phyloP scores from a whole-genome alignment of 768 basidiomycete species.

The Pisolithus tinctorius region DNA sequence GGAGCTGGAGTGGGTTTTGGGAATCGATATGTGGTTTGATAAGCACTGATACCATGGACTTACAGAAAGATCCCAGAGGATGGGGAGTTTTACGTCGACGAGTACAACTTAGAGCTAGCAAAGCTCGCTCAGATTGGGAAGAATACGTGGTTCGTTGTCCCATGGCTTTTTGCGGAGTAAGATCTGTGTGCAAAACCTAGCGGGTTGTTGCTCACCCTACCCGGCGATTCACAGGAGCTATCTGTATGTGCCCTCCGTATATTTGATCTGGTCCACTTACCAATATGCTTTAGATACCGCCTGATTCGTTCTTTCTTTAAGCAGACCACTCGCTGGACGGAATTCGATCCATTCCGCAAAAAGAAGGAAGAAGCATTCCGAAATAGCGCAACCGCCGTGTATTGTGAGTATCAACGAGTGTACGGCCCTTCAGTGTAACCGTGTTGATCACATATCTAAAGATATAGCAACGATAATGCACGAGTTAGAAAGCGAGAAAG shows the following conservation, averaged over 20 bases:
- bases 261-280: background rate
- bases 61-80: constrained; percentile 66
- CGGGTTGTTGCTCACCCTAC: background rate
- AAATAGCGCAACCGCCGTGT: constrained; percentile 69
- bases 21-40: background rate
- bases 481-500: constrained; percentile 50
- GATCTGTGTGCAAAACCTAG: constrained; percentile 16
- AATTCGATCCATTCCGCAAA: constrained; percentile 75
- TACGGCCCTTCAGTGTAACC: background rate
- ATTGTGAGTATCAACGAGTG: constrained; percentile 44
- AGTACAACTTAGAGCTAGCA: constrained; percentile 74
- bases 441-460: constrained; percentile 20
- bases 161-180: constrained; percentile 96
- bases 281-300: constrained; percentile 56
- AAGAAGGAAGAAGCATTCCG: constrained; percentile 82
- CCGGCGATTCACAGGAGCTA: constrained; percentile 49
- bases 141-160: constrained; percentile 85
- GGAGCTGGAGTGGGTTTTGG: constrained; percentile 48
- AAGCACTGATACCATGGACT: background rate
- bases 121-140: constrained; percentile 38
- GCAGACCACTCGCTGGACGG: constrained; percentile 59
- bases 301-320: constrained; percentile 69
- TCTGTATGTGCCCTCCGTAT: constrained; percentile 39
- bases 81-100: constrained; percentile 57
- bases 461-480: constrained; percentile 71